Percentiles rank a stretch among this genome's conserved stretches.
phyloP scores from a whole-genome alignment of 2,329 filamentous ascomycete genomes.

The Rutstroemia sp. region DNA sequence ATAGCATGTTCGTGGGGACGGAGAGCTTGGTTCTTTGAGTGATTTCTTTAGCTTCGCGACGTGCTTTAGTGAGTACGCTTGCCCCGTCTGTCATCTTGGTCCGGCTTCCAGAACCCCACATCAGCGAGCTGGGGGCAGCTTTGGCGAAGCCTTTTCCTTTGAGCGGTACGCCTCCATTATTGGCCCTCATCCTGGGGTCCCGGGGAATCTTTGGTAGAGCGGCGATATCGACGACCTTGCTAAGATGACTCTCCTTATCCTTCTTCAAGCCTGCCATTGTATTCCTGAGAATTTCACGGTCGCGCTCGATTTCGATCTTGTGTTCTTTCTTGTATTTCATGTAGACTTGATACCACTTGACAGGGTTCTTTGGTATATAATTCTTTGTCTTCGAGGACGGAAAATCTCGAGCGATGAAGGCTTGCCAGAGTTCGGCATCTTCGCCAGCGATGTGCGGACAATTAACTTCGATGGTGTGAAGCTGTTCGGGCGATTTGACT shows the following conservation, averaged over 20 bases:
- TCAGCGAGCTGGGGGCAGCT: conserved; percentile 31
- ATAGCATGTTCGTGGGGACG: conserved; percentile 32
- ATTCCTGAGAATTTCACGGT: conserved; percentile 47
- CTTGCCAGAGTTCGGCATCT: conserved; percentile 67
- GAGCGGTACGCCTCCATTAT: conserved; percentile 29
- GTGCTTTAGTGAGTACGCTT: conserved; percentile 48
- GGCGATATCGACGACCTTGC: conserved; percentile 47
- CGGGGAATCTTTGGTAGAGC: conserved; percentile 38
- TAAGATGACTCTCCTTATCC: conserved; percentile 49
- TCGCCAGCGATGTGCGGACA: conserved; percentile 69
- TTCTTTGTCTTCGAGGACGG: conserved; percentile 53
- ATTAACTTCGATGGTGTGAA: conserved; percentile 65
- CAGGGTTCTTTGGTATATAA: conserved; percentile 56
- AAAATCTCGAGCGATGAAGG: conserved; percentile 73
- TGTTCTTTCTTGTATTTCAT: conserved; percentile 56
- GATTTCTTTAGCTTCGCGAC: conserved; percentile 49
- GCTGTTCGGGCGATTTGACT: conserved; percentile 65
- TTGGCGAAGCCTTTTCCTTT: conserved; percentile 25
- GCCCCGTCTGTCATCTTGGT: conserved; percentile 45
- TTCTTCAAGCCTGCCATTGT: conserved; percentile 50
- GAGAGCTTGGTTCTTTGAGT: conserved; percentile 40
- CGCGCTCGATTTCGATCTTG: conserved; percentile 47
- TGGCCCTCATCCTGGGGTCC: conserved; percentile 31
- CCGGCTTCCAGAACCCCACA: conserved; percentile 41
- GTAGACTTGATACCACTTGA: conserved; percentile 75